Conservation (phyloP, 371 early-diverging fungal species). For the Mortierella sp. region DNA sequence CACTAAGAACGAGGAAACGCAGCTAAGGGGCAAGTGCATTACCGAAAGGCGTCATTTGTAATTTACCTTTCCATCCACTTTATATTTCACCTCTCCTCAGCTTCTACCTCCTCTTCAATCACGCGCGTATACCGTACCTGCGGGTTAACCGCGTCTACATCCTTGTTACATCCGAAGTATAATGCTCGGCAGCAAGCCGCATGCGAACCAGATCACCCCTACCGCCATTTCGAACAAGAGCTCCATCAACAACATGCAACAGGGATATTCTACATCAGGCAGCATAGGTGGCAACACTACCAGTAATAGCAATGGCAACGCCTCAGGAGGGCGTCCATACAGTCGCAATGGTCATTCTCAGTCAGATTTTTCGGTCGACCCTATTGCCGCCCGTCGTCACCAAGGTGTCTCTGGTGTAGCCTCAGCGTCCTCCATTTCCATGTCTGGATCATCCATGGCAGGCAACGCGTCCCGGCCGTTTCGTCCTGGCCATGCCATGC, state of each 20-base stretch:
- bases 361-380: constrained; percentile 15
- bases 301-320: background rate
- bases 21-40: too few relatives aligned
- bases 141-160: background rate
- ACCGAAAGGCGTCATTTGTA: too few relatives aligned
- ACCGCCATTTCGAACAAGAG: constrained; percentile 4
- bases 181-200: constrained; percentile 26
- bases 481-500: constrained; percentile 31
- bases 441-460: constrained; percentile 17
- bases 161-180: background rate
- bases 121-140: background rate
- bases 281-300: background rate
- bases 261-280: constrained; percentile 4
- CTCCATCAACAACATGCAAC: constrained; percentile 17
- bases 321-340: constrained; percentile 21
- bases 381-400: constrained; percentile 13
- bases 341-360: constrained; percentile 41
- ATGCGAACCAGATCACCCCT: constrained; percentile 4
- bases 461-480: constrained; percentile 17
- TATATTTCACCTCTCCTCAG: too few relatives aligned
- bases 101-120: background rate
- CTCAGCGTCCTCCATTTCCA: constrained; percentile 10
- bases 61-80: too few relatives aligned
- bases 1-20: too few relatives aligned
- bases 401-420: constrained; percentile 15